Conservation (phyloP, 345 rosid genomes). For the Xanthoceras sorbifolium region DNA sequence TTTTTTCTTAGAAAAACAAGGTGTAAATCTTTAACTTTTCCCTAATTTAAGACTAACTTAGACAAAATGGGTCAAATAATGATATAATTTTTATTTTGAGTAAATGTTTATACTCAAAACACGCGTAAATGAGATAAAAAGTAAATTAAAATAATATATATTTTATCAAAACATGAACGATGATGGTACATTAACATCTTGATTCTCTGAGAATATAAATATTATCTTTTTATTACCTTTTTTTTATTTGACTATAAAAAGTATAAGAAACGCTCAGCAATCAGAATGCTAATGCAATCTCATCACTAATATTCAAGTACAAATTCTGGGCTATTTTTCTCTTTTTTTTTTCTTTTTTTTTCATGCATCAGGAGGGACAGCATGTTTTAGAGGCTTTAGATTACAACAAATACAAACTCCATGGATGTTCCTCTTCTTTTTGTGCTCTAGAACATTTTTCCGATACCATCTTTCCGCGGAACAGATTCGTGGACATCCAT, state of each 20-base stretch:
- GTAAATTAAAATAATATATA: too few species aligned
- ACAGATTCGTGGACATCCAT: slow-evolving; percentile 81
- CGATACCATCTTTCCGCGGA: slow-evolving; percentile 66
- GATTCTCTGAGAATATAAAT: too few species aligned
- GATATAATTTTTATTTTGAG: too few species aligned
- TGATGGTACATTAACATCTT: background rate
- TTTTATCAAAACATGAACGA: background rate
- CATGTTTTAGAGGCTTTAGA: background rate
- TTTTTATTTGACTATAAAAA: background rate
- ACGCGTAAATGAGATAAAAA: background rate
- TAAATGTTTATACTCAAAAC: background rate
- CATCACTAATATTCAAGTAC: background rate
- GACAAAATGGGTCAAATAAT: too few species aligned
- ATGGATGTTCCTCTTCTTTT: background rate
- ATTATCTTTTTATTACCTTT: background rate
- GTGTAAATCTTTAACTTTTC: too few species aligned
- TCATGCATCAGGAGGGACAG: background rate
- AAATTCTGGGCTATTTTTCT: background rate
- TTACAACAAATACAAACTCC: background rate
- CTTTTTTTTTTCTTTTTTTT: background rate
- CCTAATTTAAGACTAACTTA: too few species aligned
- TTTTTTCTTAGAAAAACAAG: too few species aligned
- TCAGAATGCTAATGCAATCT: background rate
- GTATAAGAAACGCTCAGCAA: background rate
- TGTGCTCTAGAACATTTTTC: slow-evolving; percentile 72